Percentiles rank a stretch among this genome's conserved stretches.
These are phyloP conservation scores for Neophaeococcomyces aloes DNA, from an alignment of 2,329 filamentous ascomycete genomes.

Conservation along the genomic window DNA sequence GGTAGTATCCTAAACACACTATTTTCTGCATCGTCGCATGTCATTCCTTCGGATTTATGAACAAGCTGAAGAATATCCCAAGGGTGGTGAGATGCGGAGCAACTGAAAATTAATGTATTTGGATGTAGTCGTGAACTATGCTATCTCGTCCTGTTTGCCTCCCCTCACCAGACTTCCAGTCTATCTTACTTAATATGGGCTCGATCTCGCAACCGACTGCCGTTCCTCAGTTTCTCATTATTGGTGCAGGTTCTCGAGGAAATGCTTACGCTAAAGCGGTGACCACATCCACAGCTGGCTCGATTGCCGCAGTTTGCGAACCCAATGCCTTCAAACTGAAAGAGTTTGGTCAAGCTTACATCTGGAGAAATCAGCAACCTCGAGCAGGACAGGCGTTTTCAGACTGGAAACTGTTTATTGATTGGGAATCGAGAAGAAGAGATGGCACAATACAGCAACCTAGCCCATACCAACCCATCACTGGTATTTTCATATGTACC, in stretches of 20 bases:
- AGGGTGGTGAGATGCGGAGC: too few species aligned
- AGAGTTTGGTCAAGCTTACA: slow-evolving; percentile 58
- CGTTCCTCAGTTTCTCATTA: slow-evolving; percentile 51
- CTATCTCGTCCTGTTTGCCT: too few species aligned
- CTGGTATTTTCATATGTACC: slow-evolving; percentile 59
- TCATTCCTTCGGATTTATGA: too few species aligned
- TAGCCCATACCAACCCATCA: slow-evolving; percentile 42
- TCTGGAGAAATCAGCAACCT: slow-evolving; percentile 52
- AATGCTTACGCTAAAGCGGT: slow-evolving; percentile 62
- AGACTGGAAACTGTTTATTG: slow-evolving; percentile 66
- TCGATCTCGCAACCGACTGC: slow-evolving; percentile 10
- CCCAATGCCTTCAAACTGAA: slow-evolving; percentile 66
- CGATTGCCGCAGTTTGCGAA: slow-evolving; percentile 70
- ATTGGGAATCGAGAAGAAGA: slow-evolving; percentile 53
- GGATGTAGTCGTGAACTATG: too few species aligned
- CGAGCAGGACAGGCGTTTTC: slow-evolving; percentile 57
- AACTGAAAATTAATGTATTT: too few species aligned
- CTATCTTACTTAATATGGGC: slow-evolving; percentile 11
- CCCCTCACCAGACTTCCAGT: too few species aligned
- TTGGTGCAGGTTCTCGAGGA: slow-evolving; percentile 74
- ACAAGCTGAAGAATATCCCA: too few species aligned
- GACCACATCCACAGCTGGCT: slow-evolving; percentile 32
- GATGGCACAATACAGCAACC: slow-evolving; percentile 25
- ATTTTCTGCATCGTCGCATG: too few species aligned
- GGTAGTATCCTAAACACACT: too few species aligned